These are phyloP conservation scores for Phytopythium vexans DNA, from an alignment of 352 stramenopile species.

Conservation along the genomic window DNA sequence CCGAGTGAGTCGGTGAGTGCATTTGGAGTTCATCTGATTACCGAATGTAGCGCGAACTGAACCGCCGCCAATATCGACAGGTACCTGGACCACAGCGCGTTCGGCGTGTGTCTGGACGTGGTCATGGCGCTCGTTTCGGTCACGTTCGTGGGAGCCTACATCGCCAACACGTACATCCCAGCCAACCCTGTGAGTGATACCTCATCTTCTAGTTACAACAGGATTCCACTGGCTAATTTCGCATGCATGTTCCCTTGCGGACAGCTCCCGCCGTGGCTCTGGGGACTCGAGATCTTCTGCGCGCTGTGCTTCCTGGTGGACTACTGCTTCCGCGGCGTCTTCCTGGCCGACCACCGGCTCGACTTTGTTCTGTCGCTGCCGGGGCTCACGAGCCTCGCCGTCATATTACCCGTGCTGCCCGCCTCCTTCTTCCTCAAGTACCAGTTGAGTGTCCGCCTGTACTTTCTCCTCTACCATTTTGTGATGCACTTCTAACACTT, in stretches of 20 bases:
- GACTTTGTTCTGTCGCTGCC: conserved; percentile 65
- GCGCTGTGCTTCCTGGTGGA: conserved; percentile 61
- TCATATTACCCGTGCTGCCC: conserved; percentile 75
- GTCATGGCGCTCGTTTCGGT: conserved; percentile 55
- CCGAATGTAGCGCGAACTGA: neutral
- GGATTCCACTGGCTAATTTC: neutral
- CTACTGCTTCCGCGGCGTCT: conserved; percentile 71
- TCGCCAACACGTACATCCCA: conserved; percentile 77
- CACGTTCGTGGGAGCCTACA: conserved; percentile 64
- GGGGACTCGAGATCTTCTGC: conserved; percentile 64
- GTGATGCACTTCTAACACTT: conserved; percentile 1
- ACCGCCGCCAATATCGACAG: conserved; percentile 16
- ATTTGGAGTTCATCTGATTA: neutral
- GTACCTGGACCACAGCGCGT: conserved; percentile 75
- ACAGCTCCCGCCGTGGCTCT: conserved; percentile 67
- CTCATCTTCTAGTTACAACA: neutral
- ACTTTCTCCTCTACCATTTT: neutral
- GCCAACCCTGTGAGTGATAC: conserved; percentile 35
- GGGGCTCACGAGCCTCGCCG: conserved; percentile 50
- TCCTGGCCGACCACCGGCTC: conserved; percentile 56
- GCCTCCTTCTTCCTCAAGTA: conserved; percentile 69
- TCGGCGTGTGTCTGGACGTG: conserved; percentile 63
- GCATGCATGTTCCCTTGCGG: neutral
- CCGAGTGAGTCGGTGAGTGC: conserved; percentile 36
- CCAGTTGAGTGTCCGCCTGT: conserved; percentile 41